phyloP scores from a whole-genome alignment of 2,329 filamentous ascomycete genomes.

The Herpomyces periplanetae region DNA sequence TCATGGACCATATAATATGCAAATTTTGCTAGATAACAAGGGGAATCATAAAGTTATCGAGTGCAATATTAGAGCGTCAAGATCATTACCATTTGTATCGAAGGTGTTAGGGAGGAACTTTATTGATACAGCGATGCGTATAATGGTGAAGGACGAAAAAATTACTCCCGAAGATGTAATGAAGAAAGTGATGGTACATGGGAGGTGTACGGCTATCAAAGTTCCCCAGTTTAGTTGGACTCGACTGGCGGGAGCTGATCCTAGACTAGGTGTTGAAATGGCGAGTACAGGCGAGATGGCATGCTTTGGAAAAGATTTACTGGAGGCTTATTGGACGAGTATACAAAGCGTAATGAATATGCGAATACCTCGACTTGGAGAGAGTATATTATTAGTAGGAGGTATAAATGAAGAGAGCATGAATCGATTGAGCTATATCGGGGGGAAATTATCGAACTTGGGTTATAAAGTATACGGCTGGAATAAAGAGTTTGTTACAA shows the following conservation, averaged over 20 bases:
- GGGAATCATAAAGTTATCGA: conserved; percentile 75
- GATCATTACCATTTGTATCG: conserved; percentile 90
- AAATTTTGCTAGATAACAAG: conserved; percentile 69
- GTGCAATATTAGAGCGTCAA: conserved; percentile 84
- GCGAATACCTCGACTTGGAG: conserved; percentile 66
- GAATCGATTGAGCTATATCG: conserved; percentile 35
- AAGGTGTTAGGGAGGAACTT: conserved; percentile 91
- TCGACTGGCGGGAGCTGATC: conserved; percentile 75
- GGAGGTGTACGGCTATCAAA: too few relatives aligned
- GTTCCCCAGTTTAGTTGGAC: conserved; percentile 98
- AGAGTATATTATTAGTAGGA: conserved; percentile 77
- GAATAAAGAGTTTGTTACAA: conserved; percentile 35
- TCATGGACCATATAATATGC: conserved; percentile 98
- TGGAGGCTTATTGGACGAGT: conserved; percentile 91
- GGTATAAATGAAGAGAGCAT: conserved; percentile 26
- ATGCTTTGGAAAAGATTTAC: conserved; percentile 77
- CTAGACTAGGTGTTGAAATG: conserved; percentile 95
- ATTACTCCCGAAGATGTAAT: conserved; percentile 60
- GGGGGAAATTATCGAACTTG: conserved; percentile 51
- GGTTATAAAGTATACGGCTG: conserved; percentile 83
- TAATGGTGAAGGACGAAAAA: conserved; percentile 46
- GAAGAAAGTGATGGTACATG: conserved; percentile 73
- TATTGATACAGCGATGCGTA: conserved; percentile 75
- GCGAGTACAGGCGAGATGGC: conserved; percentile 85
- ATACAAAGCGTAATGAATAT: conserved; percentile 97